phyloP scores from a whole-genome alignment of 176 grass and related monocot species.

The Oryza meyeriana region DNA sequence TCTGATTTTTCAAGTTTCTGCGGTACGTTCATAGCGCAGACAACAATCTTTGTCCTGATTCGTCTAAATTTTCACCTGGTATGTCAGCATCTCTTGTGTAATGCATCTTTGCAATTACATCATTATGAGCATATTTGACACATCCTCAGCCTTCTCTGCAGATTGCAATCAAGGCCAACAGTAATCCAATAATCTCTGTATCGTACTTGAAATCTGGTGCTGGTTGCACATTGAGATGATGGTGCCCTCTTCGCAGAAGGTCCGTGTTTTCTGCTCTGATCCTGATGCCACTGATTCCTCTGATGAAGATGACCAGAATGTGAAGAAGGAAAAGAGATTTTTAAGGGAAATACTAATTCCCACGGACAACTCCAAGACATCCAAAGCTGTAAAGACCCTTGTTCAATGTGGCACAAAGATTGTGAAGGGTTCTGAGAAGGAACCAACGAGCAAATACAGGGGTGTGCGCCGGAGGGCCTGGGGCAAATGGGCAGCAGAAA shows the following conservation, averaged over 20 bases:
- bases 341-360: conserved; percentile 26
- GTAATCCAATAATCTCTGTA: neutral
- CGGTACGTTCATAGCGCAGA: neutral
- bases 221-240: conserved; percentile 19
- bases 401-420: conserved; percentile 12
- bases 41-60: neutral
- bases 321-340: conserved; percentile 36
- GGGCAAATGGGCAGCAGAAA: conserved; percentile 57
- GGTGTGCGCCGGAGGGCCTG: conserved; percentile 44
- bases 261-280: conserved; percentile 47
- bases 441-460: conserved; percentile 42
- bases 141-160: neutral
- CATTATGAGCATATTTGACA: neutral
- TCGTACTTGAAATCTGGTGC: neutral
- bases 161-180: neutral
- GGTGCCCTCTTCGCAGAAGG: conserved; percentile 11
- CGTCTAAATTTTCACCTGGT: conserved; percentile 7
- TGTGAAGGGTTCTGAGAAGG: conserved; percentile 20
- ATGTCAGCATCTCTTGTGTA: conserved; percentile 13
- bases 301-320: conserved; percentile 24
- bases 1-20: conserved; percentile 1
- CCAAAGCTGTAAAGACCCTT: conserved; percentile 13
- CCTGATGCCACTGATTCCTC: conserved; percentile 60
- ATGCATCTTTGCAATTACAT: neutral
- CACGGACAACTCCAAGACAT: neutral